phyloP scores from a whole-genome alignment of 1,284 basidiomycete species.

The Vanrija pseudolonga region DNA sequence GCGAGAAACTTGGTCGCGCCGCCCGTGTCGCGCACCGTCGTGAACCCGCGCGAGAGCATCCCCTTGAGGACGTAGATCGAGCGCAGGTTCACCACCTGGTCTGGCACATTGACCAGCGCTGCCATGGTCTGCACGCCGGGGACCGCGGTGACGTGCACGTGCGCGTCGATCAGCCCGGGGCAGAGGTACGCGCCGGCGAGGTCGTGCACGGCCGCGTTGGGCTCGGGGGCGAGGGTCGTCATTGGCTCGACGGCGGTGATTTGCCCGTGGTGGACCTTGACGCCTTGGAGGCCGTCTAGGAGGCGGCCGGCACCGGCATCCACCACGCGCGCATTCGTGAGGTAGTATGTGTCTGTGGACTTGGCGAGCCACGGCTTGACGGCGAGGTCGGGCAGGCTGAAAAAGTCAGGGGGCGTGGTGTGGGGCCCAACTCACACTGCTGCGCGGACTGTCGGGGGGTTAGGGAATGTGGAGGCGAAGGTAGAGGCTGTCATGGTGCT shows the following conservation, averaged over 20 bases:
- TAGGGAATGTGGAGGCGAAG: too few relatives aligned
- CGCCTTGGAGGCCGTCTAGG: neutral
- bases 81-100: constrained; percentile 32
- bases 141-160: constrained; percentile 54
- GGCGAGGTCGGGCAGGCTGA: too few relatives aligned
- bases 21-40: constrained; percentile 55
- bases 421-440: too few relatives aligned
- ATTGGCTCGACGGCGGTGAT: neutral
- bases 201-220: neutral
- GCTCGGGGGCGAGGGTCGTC: neutral
- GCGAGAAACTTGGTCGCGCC: constrained; percentile 53
- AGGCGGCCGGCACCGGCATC: too few relatives aligned
- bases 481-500: too few relatives aligned
- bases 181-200: constrained; percentile 39
- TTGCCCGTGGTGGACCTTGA: neutral
- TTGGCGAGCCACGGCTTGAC: too few relatives aligned
- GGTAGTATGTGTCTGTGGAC: too few relatives aligned
- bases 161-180: constrained; percentile 48
- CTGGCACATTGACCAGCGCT: constrained; percentile 29
- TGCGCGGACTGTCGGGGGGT: too few relatives aligned
- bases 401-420: too few relatives aligned
- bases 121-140: constrained; percentile 26
- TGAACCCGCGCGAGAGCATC: constrained; percentile 55
- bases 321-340: too few relatives aligned
- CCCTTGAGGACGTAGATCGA: constrained; percentile 51